Evolutionary conservation across 2,329 filamentous ascomycete species (phyloP), one percentile per base, ranked within the genome.

Genomic region (Sclerotinia sclerotiorum): DNA sequence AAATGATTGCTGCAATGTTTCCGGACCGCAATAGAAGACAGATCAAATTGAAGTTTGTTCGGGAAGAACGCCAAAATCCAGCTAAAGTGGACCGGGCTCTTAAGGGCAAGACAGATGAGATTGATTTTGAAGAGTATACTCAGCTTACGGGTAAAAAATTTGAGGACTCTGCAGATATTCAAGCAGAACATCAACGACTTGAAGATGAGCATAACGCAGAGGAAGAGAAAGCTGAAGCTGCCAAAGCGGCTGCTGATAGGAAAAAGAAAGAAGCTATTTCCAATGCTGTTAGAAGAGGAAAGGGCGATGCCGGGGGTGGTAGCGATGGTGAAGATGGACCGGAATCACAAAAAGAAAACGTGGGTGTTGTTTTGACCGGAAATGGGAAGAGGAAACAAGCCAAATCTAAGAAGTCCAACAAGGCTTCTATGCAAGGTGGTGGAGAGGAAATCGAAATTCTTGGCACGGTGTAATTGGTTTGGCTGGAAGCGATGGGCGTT

Each of bases 31-130:
- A 86, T 69, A 85, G 92, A 24, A 85, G 89, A 44, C 87, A 91
- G 77, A 85, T 95, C 79, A 94, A 94, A 80, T 84, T 90, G 72
- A 95, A 95, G 77, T 95, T 92, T 80, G 91, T 89, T 74, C 88
- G 89, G 70, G 92, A 95, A 79, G 92, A 95, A 79, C 84, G 87
- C 46, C 82, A 86, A 65, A 84, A 89, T 71, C 88, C 90, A 0
- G 79, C 81, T 3, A 84, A 86, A 70, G 84, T 96, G 73, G 87
- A 87, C 70, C 83, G 83, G 48, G 87, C 87, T 6, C 81, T 95
- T 68, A 85, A 84, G 48, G 87, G 86, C 68, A 81, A 84, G 73
- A 85, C 87, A 79, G 83, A 82, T 42, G 81, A 84, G 55, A 88
- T 90, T 72, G 83, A 88, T 74, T 79, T 89, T 35, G 85, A 87